Base-by-base conservation (phyloP, 2,329 filamentous ascomycete genomes). In the Ophiocordyceps sinensis region DNA sequence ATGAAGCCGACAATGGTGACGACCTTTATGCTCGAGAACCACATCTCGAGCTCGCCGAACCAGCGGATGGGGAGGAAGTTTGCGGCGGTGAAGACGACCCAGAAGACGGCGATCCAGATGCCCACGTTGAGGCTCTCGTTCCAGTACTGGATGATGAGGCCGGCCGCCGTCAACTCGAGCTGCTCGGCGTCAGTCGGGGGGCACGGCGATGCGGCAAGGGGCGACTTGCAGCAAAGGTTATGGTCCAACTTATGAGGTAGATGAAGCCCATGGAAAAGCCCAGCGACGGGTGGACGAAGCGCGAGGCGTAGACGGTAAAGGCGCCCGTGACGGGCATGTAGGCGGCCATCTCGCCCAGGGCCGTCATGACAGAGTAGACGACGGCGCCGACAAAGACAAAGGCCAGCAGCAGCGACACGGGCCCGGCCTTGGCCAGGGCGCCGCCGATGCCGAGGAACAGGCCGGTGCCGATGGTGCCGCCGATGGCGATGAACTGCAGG, bases 21-120 rank as follows among this genome's bases (percentile, higher is more conserved):
- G 42, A 88, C 80, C 60, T 89, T 89, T 66, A 89, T 76, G 43
- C 69, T 75, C 6, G 81, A 78, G 50, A 88, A 77, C 73, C 79
- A 86, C 61, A 87, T 85, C 56, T 89, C 85, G 26, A 85, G 66
- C 54, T 88, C 81, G 32, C 82, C 84, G 49, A 85, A 88, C 48
- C 77, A 76, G 39, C 73, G 71, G 36, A 88, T 75, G 2, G 82
- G 81, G 30, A 87, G 57, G 54, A 84, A 76, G 59, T 88, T 87
- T 53, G 81, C 55, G 1, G 66, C 64, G 0, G 78, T 80, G 53
- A 88, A 81, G 29, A 82, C 56, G 28, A 77, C 68, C 73, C 80
- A 85, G 62, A 87, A 86, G 41, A 86, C 64, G 32, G 71, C 71
- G 50, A 87, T 85, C 60, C 81, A 84, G 48, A 87, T 78, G 44